phyloP scores from a whole-genome alignment of 2,329 filamentous ascomycete genomes.

The Basipetospora chlamydospora region DNA sequence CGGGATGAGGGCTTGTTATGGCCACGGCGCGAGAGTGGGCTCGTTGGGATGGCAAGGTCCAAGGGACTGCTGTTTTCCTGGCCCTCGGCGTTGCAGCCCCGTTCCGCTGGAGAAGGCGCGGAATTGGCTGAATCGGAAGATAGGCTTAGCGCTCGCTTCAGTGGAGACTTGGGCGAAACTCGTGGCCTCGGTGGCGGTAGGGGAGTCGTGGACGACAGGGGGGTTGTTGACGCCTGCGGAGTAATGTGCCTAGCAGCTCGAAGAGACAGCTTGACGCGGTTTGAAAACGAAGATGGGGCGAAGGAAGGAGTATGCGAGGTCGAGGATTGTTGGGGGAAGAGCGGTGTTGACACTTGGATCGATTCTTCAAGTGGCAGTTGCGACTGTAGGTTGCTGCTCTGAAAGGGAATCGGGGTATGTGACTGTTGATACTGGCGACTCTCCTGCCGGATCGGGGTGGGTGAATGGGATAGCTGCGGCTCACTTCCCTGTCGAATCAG shows the following conservation, averaged over 20 bases:
- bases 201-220: too few relatives aligned
- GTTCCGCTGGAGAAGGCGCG: conserved; percentile 21
- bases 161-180: conserved; percentile 66
- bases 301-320: conserved; percentile 13
- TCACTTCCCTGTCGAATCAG: conserved; percentile 5
- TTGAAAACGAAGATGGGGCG: conserved; percentile 2
- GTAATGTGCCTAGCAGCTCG: conserved; percentile 48
- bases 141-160: conserved; percentile 61
- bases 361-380: conserved; percentile 1
- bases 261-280: conserved; percentile 50
- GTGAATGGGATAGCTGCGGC: too few relatives aligned
- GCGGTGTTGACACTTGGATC: neutral
- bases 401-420: too few relatives aligned
- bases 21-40: conserved; percentile 27
- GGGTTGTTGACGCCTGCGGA: conserved; percentile 28
- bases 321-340: neutral
- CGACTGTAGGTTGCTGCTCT: conserved; percentile 4
- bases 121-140: conserved; percentile 59
- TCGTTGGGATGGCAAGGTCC: conserved; percentile 15
- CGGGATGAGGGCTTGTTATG: conserved; percentile 34
- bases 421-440: too few relatives aligned
- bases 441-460: too few relatives aligned
- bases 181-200: conserved; percentile 47
- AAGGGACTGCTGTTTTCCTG: conserved; percentile 25
- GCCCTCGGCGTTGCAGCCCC: conserved; percentile 13